These are phyloP conservation scores for Sporothrix luriei DNA, from an alignment of 2,329 filamentous ascomycete genomes.

Conservation along the genomic window DNA sequence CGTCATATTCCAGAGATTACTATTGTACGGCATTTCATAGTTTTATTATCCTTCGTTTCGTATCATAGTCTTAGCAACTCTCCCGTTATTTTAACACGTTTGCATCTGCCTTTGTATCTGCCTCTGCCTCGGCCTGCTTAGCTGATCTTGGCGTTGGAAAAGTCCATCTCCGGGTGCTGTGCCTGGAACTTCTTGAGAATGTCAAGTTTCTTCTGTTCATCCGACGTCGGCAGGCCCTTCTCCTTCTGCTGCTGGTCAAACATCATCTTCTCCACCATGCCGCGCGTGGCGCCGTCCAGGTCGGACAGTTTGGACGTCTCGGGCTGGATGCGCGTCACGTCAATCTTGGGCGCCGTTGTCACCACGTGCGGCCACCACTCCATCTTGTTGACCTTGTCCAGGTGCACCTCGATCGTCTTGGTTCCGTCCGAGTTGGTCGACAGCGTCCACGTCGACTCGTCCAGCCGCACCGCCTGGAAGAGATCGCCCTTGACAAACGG, in stretches of 20 bases:
- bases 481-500: slow-evolving; percentile 86
- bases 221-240: slow-evolving; percentile 80
- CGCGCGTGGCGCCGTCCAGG: slow-evolving; percentile 88
- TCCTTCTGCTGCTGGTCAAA: slow-evolving; percentile 98
- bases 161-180: slow-evolving; percentile 74
- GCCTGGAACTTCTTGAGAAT: slow-evolving; percentile 90
- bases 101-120: too few relatives aligned
- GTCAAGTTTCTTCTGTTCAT: slow-evolving; percentile 94
- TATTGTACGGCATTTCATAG: neutral
- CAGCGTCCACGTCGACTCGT: slow-evolving; percentile 95
- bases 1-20: neutral
- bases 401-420: slow-evolving; percentile 38
- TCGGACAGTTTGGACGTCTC: slow-evolving; percentile 91
- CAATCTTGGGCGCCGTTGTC: slow-evolving; percentile 83
- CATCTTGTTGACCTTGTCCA: slow-evolving; percentile 73
- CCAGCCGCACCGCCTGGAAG: slow-evolving; percentile 74
- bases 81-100: neutral
- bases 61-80: neutral
- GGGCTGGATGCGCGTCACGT: slow-evolving; percentile 91
- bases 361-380: slow-evolving; percentile 98
- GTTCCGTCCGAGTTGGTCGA: slow-evolving; percentile 40
- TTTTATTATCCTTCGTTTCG: neutral
- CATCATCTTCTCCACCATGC: slow-evolving; percentile 99
- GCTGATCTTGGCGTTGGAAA: slow-evolving; percentile 68
- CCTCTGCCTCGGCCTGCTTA: slow-evolving; percentile 40